These are phyloP conservation scores for Capsicum rhomboideum DNA, from an alignment of 257 asterid species.

Conservation along the genomic window DNA sequence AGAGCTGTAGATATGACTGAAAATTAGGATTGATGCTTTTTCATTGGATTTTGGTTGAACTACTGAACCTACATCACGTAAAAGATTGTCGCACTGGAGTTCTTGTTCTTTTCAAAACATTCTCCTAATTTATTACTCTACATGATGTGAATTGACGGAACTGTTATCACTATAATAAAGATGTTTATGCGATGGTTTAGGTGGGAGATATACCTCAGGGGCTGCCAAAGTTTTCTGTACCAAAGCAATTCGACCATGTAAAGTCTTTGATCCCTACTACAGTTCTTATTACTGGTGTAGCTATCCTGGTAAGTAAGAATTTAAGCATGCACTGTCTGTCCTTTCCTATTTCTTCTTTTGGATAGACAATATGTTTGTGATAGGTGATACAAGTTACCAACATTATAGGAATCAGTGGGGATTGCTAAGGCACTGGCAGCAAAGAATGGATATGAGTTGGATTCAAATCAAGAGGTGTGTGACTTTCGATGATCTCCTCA, in stretches of 20 bases:
- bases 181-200: conserved; percentile 29
- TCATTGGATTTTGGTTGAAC: too few relatives aligned
- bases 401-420: conserved; percentile 86
- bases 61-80: too few relatives aligned
- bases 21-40: too few relatives aligned
- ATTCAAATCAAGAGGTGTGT: conserved; percentile 95
- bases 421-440: conserved; percentile 99
- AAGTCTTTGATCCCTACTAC: conserved; percentile 81
- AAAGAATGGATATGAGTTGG: conserved; percentile 91
- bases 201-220: conserved; percentile 99
- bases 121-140: neutral
- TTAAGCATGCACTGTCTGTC: conserved; percentile 3
- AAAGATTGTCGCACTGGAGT: too few relatives aligned
- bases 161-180: neutral
- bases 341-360: neutral
- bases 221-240: conserved; percentile 83
- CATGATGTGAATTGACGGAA: neutral
- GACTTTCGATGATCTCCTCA: neutral
- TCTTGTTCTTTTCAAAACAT: too few relatives aligned
- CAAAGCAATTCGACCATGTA: conserved; percentile 62
- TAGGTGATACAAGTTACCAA: neutral
- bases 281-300: conserved; percentile 95
- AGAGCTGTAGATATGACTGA: too few relatives aligned
- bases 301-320: conserved; percentile 71
- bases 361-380: conserved; percentile 7